phyloP scores from a whole-genome alignment of 495 filamentous ascomycete species.

The Astrothelium subdiscretum region DNA sequence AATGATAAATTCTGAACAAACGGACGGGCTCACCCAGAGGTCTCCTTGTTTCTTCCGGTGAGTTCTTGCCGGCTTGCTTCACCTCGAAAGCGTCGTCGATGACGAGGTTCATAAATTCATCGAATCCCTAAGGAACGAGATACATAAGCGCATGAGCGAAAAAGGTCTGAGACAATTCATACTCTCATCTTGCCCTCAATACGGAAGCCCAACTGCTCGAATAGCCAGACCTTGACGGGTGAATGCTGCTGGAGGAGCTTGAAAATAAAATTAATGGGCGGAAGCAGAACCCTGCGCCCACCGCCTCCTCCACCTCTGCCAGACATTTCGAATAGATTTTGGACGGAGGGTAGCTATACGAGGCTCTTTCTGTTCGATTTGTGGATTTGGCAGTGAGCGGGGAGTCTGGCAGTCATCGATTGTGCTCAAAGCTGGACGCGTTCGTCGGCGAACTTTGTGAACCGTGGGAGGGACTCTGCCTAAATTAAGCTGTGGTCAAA shows the following conservation, averaged over 20 bases:
- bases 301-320: constrained; percentile 60
- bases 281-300: constrained; percentile 78
- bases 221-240: constrained; percentile 88
- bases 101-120: constrained; percentile 99
- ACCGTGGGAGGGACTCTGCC: not conserved
- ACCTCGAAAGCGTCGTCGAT: constrained; percentile 93
- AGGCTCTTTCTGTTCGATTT: not conserved
- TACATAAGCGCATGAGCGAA: not conserved
- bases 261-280: constrained; percentile 98
- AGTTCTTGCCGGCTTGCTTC: constrained; percentile 67
- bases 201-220: constrained; percentile 83
- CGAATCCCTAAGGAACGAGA: constrained; percentile 56
- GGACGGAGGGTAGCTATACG: not conserved
- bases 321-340: constrained; percentile 46
- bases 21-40: constrained; percentile 71
- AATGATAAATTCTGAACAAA: too few species aligned
- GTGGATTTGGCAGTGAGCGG: not conserved
- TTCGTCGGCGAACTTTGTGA: not conserved
- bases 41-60: constrained; percentile 61
- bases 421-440: not conserved
- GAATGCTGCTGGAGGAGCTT: constrained; percentile 81
- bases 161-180: constrained; percentile 15
- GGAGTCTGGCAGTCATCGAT: not conserved
- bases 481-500: not conserved
- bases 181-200: constrained; percentile 95